These are phyloP conservation scores for Penicillium sp. DNA, from an alignment of 2,329 filamentous ascomycete species.

Conservation along the genomic window DNA sequence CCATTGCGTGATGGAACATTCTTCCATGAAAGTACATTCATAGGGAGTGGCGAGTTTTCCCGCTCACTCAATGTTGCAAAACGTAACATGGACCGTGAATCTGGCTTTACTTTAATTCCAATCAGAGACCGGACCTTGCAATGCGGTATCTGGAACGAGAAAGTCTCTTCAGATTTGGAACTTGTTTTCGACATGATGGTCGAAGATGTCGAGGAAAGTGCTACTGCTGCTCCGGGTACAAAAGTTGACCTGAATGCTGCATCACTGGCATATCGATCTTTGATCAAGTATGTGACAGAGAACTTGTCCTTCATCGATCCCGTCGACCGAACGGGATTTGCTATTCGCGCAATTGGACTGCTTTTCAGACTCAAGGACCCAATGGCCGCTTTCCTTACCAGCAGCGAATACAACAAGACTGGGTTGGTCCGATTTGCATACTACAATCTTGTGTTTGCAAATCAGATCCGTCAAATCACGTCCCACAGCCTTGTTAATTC, in stretches of 20 bases:
- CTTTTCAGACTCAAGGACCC: conserved; percentile 42
- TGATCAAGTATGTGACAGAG: conserved; percentile 51
- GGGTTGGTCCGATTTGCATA: conserved; percentile 24
- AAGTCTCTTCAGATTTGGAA: conserved; percentile 49
- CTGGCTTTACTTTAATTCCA: conserved; percentile 40
- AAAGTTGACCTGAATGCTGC: conserved; percentile 7
- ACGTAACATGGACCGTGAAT: conserved; percentile 45
- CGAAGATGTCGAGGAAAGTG: conserved; percentile 18
- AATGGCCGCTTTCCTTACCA: conserved; percentile 20
- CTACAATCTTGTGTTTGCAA: conserved; percentile 38
- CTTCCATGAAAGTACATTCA: conserved; percentile 56
- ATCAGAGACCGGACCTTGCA: conserved; percentile 34
- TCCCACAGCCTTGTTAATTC: conserved; percentile 31
- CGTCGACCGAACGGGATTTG: conserved; percentile 51
- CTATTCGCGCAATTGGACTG: conserved; percentile 35
- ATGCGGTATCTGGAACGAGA: conserved; percentile 58
- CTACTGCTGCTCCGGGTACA: not conserved
- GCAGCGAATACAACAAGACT: conserved; percentile 15
- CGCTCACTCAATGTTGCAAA: conserved; percentile 42
- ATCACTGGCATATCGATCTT: conserved; percentile 35
- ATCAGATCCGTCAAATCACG: conserved; percentile 40
- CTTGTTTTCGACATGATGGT: conserved; percentile 35
- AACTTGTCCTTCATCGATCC: conserved; percentile 54
- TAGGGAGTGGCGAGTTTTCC: conserved; percentile 56
- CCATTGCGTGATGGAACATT: conserved; percentile 53